Base-by-base conservation (phyloP, 345 rosid genomes). In the Pelargonium nanum region DNA sequence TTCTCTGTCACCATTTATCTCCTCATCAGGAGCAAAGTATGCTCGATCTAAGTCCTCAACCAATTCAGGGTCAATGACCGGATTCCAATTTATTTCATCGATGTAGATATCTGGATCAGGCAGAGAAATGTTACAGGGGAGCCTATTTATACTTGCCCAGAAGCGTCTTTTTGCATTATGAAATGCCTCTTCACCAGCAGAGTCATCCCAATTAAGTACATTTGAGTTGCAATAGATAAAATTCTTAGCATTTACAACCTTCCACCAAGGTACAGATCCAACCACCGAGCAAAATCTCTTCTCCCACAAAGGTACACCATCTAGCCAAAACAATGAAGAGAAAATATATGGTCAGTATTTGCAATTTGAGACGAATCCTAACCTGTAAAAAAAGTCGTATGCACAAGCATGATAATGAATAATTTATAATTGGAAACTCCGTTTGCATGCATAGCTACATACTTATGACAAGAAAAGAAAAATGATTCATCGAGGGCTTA, bases 151-250 rank as follows among this genome's bases (percentile, higher is more conserved):
- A 68, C 72, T 64, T 1, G 83, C 89, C 97, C 95, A 87, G 68
- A 79, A 89, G 20, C 86, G 84, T 1, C 57, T 67, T 74, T 89
- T 89, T 26, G 89, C 88, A 68, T 63, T 76, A 32, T 69, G 83
- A 66, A 92, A 89, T 59, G 96, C 93, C 72, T 87, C 91, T 78
- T 81, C 67, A 19, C 85, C 86, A 9, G 95, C 96, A 17, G 85
- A 82, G 63, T 86, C 96, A 67, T 91, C 73, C 96, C 92, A 91
- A 57, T 76, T 73, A 57, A 79, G 73, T 6, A 89, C 71, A 57
- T 72, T 74, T 54, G 75, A 76, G 24, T 73, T 73, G 57, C 73
- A 83, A 61, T 60, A 71, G 74, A 80, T 78, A 53, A 71, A 80
- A 32, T 59, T 61, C 72, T 62, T 70, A 24, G 82, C 69, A 66